Evolutionary conservation across 257 asterid genomes (phyloP), one percentile per base, ranked within the genome.

Genomic region (Linderniella brevidens): DNA sequence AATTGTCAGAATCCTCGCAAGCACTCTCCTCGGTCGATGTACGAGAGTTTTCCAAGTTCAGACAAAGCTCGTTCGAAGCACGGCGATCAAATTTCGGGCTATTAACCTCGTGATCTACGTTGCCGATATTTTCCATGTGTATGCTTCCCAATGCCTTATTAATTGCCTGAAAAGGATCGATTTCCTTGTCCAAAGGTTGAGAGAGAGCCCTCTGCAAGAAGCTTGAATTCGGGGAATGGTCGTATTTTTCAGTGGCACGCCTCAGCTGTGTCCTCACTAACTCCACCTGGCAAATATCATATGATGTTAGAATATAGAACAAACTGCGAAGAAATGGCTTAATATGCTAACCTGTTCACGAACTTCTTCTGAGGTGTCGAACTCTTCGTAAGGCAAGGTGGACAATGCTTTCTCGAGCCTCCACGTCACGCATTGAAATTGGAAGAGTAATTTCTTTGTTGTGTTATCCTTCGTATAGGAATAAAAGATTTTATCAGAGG

Each of bases 291-390:
- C 35, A 55, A n/a, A 25, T 25, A 6, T 25, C 32, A 25, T 63
- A 38, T n/a, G n/a, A 19, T 4, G 63, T n/a, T 32, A 36, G 29
- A 42, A 41, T 29, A 37, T 8, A 18, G 45, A 41, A 11, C 13
- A 45, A 37, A 47, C 11, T 41, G 40, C 11, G 13, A 37, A 1
- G 52, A 39, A 48, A 35, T 62, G 20, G 57, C 54, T 58, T 50
- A 55, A 32, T n/a, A n/a, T 55, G 61, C 68, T 46, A 16, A 81
- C 98, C 93, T 90, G 98, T 60, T 85, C 98, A 49, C 68, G 76
- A 14, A 90, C 96, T 78, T 90, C 98, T 69, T 90, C 96, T 12
- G 98, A 81, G 61, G 85, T 66, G 39, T 90, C 92, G 50, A 81
- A 73, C 37, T 77, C 76, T 52, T 63, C 77, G 46, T 62, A 76